Conservation (phyloP, 116 monocot genomes). For the Thalassia testudinum region DNA sequence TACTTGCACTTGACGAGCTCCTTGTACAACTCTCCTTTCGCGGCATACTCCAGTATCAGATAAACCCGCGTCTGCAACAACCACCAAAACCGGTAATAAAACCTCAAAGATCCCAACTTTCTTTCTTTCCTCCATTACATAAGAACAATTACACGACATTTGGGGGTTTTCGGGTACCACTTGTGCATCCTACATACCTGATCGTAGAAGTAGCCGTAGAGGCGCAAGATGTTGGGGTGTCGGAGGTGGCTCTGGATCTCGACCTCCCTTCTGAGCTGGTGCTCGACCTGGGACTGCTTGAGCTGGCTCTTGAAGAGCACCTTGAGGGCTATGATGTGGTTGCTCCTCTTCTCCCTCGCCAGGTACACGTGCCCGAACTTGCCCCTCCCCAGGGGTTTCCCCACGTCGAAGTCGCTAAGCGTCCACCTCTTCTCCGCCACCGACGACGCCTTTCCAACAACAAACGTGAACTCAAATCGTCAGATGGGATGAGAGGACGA, state of each 20-base stretch:
- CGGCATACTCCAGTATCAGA: slow-evolving; percentile 70
- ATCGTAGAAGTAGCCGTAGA: slow-evolving; percentile 99
- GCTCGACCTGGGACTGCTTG: slow-evolving; percentile 94
- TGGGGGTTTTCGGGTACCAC: too few species aligned
- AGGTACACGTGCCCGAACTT: slow-evolving; percentile 98
- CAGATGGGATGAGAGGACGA: too few species aligned
- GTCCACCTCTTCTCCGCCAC: slow-evolving; percentile 69
- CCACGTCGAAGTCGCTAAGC: slow-evolving; percentile 79
- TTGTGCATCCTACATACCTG: slow-evolving; percentile 27
- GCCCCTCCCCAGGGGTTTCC: slow-evolving; percentile 92
- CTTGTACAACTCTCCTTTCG: slow-evolving; percentile 75
- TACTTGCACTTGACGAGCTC: slow-evolving; percentile 64
- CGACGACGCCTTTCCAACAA: slow-evolving; percentile 13
- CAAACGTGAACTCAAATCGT: too few species aligned
- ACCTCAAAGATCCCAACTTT: not conserved
- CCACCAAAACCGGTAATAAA: not conserved
- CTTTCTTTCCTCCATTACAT: too few species aligned
- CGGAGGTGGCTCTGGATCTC: slow-evolving; percentile 96
- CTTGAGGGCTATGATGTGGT: slow-evolving; percentile 86
- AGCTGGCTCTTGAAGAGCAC: slow-evolving; percentile 95
- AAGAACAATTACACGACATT: too few species aligned
- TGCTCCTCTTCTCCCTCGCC: slow-evolving; percentile 91
- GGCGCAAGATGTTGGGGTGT: slow-evolving; percentile 77
- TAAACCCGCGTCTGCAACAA: slow-evolving; percentile 53
- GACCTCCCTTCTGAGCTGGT: slow-evolving; percentile 88